Percentiles rank a stretch among this genome's conserved stretches.
These are phyloP conservation scores for Plasmodium adleri DNA, from an alignment of 169 alveolate genomes.

Conservation along the genomic window DNA sequence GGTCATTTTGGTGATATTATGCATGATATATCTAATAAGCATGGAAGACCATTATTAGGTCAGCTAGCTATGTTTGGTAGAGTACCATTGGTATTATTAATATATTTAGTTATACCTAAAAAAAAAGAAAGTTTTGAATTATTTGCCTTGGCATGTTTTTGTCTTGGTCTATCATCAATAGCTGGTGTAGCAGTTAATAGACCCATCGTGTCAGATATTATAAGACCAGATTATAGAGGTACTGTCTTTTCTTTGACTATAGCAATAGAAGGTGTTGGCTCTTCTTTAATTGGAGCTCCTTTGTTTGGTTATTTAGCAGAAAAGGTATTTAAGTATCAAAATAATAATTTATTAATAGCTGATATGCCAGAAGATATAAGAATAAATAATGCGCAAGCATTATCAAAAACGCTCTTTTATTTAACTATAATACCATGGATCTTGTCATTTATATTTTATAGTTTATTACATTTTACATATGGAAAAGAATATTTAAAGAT, in stretches of 20 bases:
- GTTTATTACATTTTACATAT: conserved; percentile 88
- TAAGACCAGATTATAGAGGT: conserved; percentile 92
- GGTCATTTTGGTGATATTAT: conserved; percentile 90
- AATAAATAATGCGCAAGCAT: conserved; percentile 89
- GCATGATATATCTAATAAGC: conserved; percentile 84
- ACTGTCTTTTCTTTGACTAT: conserved; percentile 88
- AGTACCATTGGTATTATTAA: conserved; percentile 60
- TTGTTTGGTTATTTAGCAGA: conserved; percentile 91
- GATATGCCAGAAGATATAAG: conserved; percentile 87
- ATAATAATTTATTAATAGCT: conserved; percentile 81
- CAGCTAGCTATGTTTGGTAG: conserved; percentile 77
- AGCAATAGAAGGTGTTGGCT: conserved; percentile 91
- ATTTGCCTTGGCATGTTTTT: conserved; percentile 77
- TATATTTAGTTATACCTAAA: conserved; percentile 39
- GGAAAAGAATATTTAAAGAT: conserved; percentile 76
- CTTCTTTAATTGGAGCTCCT: conserved; percentile 91
- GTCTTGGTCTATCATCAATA: conserved; percentile 91
- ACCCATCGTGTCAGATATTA: conserved; percentile 92
- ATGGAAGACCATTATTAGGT: conserved; percentile 92
- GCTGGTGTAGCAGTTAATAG: conserved; percentile 93
- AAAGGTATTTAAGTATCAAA: conserved; percentile 88
- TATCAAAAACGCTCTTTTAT: conserved; percentile 86
- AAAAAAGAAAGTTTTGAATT: conserved; percentile 58
- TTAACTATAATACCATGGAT: conserved; percentile 89
- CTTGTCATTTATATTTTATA: conserved; percentile 85